Conservation (phyloP, 768 basidiomycete species). For the Amanita pseudoporphyria region DNA sequence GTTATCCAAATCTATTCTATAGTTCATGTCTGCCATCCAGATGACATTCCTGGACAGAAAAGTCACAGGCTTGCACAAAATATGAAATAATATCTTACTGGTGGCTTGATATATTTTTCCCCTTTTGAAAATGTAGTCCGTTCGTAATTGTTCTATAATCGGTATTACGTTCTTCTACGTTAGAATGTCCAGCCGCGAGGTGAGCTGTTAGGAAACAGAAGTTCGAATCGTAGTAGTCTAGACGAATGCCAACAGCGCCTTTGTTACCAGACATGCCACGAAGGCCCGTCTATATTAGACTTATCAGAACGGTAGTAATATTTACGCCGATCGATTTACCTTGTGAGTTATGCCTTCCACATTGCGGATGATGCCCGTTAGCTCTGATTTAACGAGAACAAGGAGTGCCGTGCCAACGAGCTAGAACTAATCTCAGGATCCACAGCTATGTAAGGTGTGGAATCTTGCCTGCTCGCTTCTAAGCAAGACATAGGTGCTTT, state of each 20-base stretch:
- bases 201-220: constrained; percentile 97
- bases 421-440: constrained; percentile 28
- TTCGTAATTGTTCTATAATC: constrained; percentile 85
- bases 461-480: constrained; percentile 74
- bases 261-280: constrained; percentile 97
- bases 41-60: constrained; percentile 63
- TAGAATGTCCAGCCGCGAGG: constrained; percentile 90
- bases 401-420: constrained; percentile 93
- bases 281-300: constrained; percentile 55
- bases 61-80: neutral
- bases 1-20: constrained; percentile 85
- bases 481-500: constrained; percentile 71
- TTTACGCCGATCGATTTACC: constrained; percentile 28
- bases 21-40: constrained; percentile 95
- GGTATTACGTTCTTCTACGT: constrained; percentile 82
- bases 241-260: constrained; percentile 88
- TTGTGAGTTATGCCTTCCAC: constrained; percentile 92
- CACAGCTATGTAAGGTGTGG: neutral
- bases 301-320: neutral
- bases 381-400: constrained; percentile 67
- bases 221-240: constrained; percentile 85
- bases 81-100: constrained; percentile 46
- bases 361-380: constrained; percentile 75
- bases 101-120: constrained; percentile 82
- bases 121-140: constrained; percentile 81